Evolutionary conservation across 139 green algal genomes (phyloP), one percentile per base, ranked within the genome.

Genomic region (Dunaliella sp.): DNA sequence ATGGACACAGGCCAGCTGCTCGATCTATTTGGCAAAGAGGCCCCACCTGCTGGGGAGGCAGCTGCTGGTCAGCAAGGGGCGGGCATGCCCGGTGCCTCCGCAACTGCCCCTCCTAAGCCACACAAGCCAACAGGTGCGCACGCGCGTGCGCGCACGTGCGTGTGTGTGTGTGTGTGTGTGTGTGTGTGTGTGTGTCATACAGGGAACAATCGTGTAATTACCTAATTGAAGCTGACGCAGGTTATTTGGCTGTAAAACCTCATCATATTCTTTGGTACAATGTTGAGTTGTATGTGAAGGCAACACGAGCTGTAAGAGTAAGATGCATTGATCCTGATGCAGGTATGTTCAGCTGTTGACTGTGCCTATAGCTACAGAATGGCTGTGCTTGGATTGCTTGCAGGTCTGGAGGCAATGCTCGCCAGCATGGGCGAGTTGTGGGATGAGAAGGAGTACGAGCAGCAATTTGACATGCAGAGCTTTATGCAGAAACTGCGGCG

Each of bases 371-470:
- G n/a, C n/a, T n/a, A n/a, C n/a, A n/a, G n/a, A n/a, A n/a, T n/a
- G n/a, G n/a, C n/a, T n/a, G n/a, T 98, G 74, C 93, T 98, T 57
- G 95, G 98, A 89, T 86, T 98, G n/a, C 96, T 98, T 78, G 84
- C 86, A 35, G 86, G 80, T 36, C 83, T 97, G 73, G 90, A 94
- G 77, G 87, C 91, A 30, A 90, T 98, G 87, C 84, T 99, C 32
- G 91, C 89, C 1, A 88, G 85, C 30, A 91, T 98, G 85, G 93
- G 94, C 1, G 95, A 98, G 82, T 81, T 98, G 83, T 97, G 93
- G 92, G 95, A 98, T 74, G 95, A 98, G 85, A 87, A 78, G 28
- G 95, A 98, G 91, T 99, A 99, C 87, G 88, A 88, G 25, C 89
- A 92, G 76, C 95, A 99, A 91, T 98, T 98, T 87, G 88, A 90